Evolutionary conservation across 2,329 filamentous ascomycete species (phyloP).

Genomic region (Neoarthrinium moseri): DNA sequence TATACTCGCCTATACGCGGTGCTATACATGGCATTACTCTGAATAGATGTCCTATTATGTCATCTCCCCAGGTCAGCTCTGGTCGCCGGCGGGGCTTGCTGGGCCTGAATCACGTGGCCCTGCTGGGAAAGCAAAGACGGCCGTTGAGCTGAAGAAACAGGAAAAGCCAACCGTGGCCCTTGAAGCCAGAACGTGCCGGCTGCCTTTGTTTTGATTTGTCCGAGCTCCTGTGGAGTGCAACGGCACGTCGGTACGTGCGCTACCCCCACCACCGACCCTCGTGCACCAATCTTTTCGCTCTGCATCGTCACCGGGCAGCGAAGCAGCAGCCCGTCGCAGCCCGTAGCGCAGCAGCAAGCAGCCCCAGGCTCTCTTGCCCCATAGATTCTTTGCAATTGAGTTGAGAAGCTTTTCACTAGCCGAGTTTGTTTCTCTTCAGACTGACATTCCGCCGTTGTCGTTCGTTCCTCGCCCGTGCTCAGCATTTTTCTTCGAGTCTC

Average conservation of each 20-base stretch:
- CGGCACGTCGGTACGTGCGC: background rate
- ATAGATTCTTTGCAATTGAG: background rate
- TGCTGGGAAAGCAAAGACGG: too few species aligned
- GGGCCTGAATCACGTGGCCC: conserved; percentile 4
- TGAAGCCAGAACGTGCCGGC: conserved; percentile 2
- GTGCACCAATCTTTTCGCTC: background rate
- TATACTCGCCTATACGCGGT: too few species aligned
- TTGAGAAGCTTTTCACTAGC: conserved; percentile 7
- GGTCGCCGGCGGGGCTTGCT: background rate
- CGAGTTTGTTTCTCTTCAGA: background rate
- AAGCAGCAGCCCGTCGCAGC: background rate
- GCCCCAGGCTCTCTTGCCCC: too few species aligned
- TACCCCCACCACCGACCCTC: background rate
- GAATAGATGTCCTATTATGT: conserved; percentile 7
- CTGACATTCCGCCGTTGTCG: background rate
- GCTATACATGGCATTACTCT: background rate
- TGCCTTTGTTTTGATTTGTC: conserved; percentile 9
- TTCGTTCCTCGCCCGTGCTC: background rate
- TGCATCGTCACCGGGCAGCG: background rate
- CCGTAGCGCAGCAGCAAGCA: too few species aligned
- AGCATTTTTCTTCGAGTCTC: background rate
- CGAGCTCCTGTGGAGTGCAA: background rate
- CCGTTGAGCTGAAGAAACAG: too few species aligned
- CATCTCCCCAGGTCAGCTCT: background rate
- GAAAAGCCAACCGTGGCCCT: background rate